Evolutionary conservation across 768 basidiomycete species (phyloP), one percentile per base, ranked within the genome.

Genomic region (Epithele typhae): DNA sequence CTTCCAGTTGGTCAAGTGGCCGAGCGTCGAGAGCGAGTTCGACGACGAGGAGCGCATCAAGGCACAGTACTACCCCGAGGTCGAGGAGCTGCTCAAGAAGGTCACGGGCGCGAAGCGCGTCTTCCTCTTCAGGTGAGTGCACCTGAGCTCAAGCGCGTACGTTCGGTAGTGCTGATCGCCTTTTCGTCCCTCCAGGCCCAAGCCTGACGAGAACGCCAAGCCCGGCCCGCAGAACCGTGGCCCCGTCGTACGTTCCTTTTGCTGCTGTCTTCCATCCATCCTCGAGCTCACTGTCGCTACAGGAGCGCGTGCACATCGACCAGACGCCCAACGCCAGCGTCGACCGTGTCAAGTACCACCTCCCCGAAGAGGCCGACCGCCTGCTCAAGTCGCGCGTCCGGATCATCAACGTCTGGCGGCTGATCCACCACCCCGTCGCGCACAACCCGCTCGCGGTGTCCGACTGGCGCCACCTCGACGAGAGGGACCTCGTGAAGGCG

Each of bases 361-460:
- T 68, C 18, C 62, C 63, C 4, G 65, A 62, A 10, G 73, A 75
- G 22, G 74, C 71, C 1, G 68, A 71, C 47, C 64, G 63, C 14
- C 64, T 72, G 17, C 61, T 75, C 44, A 61, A 68, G 46, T 59
- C 64, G 11, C 70, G 73, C 40, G 62, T 65, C 24, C 70, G 68
- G 40, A 71, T 74, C 54, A 71, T 75, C 57, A 75, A 75, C 50
- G 67, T 74, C 40, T 73, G 73, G 73, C 69, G 73, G 22, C 73
- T 72, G 4, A 72, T 74, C 42, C 59, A 33, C 34, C 55, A 73
- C 52, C 53, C 67, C 10, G 71, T 68, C 30, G 63, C 63, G 22
- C 68, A 74, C 53, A 53, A 62, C 19, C 73, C 73, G 10, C 66
- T 75, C 37, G 71, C 68, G 4, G 57, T 72, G 4, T 64, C 65